These are phyloP conservation scores for Exobasidium cylindrosporum DNA, from an alignment of 1,284 basidiomycete species.

Conservation along the genomic window DNA sequence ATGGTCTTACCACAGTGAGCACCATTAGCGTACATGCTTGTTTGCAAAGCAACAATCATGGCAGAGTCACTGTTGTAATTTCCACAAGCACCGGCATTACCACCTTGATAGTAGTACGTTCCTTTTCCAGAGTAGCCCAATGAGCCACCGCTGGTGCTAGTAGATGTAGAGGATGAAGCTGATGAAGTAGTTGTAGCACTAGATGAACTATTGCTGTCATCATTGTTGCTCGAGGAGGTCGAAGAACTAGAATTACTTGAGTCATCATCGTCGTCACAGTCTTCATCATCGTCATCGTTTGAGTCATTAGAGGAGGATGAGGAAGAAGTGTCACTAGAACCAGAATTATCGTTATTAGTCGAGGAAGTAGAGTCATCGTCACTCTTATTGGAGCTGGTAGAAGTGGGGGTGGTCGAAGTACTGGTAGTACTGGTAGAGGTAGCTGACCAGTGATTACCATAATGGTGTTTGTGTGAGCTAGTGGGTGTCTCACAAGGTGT, in stretches of 20 bases:
- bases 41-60: constrained; percentile 30
- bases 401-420: neutral
- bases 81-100: constrained; percentile 52
- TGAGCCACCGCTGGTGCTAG: constrained; percentile 24
- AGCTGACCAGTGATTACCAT: neutral
- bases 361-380: neutral
- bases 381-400: neutral
- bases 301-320: neutral
- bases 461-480: neutral
- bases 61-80: constrained; percentile 34
- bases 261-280: constrained; percentile 1
- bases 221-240: constrained; percentile 15
- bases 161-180: neutral
- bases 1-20: constrained; percentile 68
- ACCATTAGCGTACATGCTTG: constrained; percentile 56
- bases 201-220: constrained; percentile 10
- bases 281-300: neutral
- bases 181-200: constrained; percentile 1
- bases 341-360: neutral
- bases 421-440: neutral
- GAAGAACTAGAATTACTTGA: constrained; percentile 11
- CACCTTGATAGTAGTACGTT: constrained; percentile 46
- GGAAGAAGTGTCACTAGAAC: neutral
- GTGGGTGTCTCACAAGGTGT: neutral
- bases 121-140: constrained; percentile 33